Conservation (phyloP, 1,139 yeast genomes). For the Meyerozyma carpophila region DNA sequence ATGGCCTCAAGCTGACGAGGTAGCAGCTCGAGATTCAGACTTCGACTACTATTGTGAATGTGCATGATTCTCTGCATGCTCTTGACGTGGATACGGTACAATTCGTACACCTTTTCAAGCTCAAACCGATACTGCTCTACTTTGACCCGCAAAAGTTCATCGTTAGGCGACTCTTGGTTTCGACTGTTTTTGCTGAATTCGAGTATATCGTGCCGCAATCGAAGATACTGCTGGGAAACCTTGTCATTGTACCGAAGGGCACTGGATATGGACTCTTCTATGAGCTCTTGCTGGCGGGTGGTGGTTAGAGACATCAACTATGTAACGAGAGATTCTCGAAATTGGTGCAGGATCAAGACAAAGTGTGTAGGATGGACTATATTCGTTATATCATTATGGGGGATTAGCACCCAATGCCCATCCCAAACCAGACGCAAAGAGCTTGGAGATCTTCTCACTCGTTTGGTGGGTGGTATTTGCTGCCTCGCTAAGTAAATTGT, state of each 20-base stretch:
- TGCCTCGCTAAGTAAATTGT: constrained; percentile 30
- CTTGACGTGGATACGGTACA: constrained; percentile 22
- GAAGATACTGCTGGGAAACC: constrained; percentile 25
- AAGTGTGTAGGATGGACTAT: background rate
- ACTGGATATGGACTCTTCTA: constrained; percentile 27
- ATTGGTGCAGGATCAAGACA: background rate
- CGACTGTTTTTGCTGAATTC: constrained; percentile 14
- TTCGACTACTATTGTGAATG: constrained; percentile 11
- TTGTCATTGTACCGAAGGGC: constrained; percentile 33
- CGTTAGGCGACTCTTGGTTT: constrained; percentile 6
- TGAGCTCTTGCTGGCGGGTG: constrained; percentile 27
- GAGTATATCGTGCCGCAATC: constrained; percentile 29
- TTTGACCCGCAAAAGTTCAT: constrained; percentile 8
- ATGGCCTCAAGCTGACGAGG: constrained; percentile 17
- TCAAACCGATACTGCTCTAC: constrained; percentile 21
- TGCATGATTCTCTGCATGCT: constrained; percentile 17
- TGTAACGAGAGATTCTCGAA: background rate
- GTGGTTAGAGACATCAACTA: constrained; percentile 22
- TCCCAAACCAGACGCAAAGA: constrained; percentile 55
- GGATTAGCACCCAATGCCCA: constrained; percentile 62
- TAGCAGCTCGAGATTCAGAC: constrained; percentile 18
- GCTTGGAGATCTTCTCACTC: constrained; percentile 45
- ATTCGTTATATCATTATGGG: background rate
- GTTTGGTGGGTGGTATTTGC: constrained; percentile 31
- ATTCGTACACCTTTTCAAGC: constrained; percentile 20